These are phyloP conservation scores for Solanum sitiens DNA, from an alignment of 257 asterid genomes.

Conservation along the genomic window DNA sequence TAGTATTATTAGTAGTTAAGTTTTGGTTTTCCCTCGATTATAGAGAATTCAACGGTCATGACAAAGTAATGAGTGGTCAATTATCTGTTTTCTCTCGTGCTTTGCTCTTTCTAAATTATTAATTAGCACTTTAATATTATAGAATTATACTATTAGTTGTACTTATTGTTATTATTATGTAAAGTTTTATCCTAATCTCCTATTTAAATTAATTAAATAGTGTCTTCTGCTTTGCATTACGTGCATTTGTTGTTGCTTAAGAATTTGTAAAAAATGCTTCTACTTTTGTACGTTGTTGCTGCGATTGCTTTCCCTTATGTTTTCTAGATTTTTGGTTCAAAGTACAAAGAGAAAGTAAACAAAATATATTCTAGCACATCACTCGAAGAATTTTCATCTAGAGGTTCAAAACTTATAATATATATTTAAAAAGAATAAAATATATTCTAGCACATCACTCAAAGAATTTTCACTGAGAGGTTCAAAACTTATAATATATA, in stretches of 20 bases:
- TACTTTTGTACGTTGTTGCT: not conserved
- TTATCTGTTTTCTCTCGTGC: constrained; percentile 16
- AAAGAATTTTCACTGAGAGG: not conserved
- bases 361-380: no score
- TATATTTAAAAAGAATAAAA: no score
- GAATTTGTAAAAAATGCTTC: not conserved
- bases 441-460: no score
- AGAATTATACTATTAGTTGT: not conserved
- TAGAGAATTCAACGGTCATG: constrained; percentile 7
- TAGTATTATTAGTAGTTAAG: not conserved
- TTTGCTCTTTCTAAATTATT: constrained; percentile 3
- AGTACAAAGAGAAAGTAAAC: not conserved
- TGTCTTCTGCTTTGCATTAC: not conserved
- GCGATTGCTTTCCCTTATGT: not conserved
- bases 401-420: not conserved
- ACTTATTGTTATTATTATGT: not conserved
- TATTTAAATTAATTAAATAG: no score
- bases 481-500: not conserved
- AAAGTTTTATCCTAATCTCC: not conserved
- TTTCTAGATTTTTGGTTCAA: not conserved
- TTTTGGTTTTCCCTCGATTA: constrained; percentile 7
- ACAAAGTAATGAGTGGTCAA: constrained; percentile 33
- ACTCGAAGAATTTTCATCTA: not conserved
- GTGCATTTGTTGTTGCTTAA: not conserved
- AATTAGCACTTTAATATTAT: not conserved